A percentile compares a stretch with the other conserved stretches of the same genome.
Evolutionary conservation across 2,329 filamentous ascomycete genomes (phyloP).

Genomic region (Colletotrichum gloeosporioides): DNA sequence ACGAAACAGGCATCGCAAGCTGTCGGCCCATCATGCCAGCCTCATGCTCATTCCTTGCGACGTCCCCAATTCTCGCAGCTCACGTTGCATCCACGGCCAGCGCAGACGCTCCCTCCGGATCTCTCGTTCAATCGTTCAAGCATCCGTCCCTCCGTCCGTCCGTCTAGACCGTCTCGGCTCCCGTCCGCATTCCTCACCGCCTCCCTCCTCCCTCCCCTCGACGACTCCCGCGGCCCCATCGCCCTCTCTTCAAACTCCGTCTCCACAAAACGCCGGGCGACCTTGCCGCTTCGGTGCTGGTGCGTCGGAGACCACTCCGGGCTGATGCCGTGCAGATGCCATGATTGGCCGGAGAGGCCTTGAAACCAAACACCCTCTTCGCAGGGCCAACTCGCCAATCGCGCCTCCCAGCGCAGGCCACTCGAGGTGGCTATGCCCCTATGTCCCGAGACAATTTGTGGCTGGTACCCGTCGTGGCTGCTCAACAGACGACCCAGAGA

Average conservation of each 20-base stretch:
- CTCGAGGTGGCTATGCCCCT: constrained; percentile 3
- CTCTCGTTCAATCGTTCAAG: background rate
- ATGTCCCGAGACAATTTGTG: constrained; percentile 7
- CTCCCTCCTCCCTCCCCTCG: constrained; percentile 2
- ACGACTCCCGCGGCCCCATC: background rate
- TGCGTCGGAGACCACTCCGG: constrained; percentile 18
- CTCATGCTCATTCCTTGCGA: background rate
- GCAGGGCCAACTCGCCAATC: constrained; percentile 10
- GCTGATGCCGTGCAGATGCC: background rate
- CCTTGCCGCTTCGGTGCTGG: constrained; percentile 18
- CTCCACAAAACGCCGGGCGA: background rate
- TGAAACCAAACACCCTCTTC: background rate
- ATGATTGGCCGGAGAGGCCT: constrained; percentile 2
- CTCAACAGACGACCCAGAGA: background rate
- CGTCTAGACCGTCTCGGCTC: constrained; percentile 2
- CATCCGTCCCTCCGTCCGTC: background rate
- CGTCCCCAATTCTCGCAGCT: background rate
- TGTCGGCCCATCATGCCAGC: background rate
- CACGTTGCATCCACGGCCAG: constrained; percentile 1
- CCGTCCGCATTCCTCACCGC: constrained; percentile 5
- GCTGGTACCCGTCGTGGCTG: background rate
- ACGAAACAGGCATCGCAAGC: background rate
- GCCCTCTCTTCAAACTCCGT: background rate
- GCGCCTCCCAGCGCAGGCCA: background rate
- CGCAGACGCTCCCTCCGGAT: background rate